Base-by-base conservation (phyloP, 305 asterid genomes). In the Fraxinus albicans region DNA sequence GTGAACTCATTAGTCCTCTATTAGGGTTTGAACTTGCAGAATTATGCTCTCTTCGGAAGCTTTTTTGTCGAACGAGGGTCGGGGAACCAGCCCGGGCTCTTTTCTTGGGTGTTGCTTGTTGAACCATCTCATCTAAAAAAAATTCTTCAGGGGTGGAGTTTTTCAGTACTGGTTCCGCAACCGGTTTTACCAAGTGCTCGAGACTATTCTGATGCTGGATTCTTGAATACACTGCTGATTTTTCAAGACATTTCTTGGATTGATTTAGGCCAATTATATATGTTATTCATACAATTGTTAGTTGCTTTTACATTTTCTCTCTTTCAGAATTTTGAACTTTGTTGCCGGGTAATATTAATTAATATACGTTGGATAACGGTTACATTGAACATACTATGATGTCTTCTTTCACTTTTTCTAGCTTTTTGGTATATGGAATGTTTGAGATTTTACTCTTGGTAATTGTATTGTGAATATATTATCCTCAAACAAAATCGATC, bases 81-180 rank as follows among this genome's bases (percentile, higher is more conserved):
- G 97, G 97, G 1, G 94, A 94, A 67, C 50, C 88, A 1, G 91
- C 84, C 8, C 97, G 93, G 1, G 89, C 83, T 73, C 95, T 79
- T 67, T 94, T 92, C 89, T 80, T 94, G 8, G 91, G 92, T 60
- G 91, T 83, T 0, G 87, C 8, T n/a, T 74, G 60, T 19, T 73
- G 63, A 73, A 65, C 75, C 76, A n/a, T 13, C 40, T 53, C 23
- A 8, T 60, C 70, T 60, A 6, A 19, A n/a, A 79, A 60, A 60
- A 19, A 82, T 79, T 88, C 88, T 29, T 75, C 84, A 34, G 38
- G n/a, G 0, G 65, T 36, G 0, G 63, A 77, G 19, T 83, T 86
- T 83, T 80, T 79, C 8, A 5, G 2, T 77, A 70, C 76, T 19
- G 55, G 69, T 25, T 35, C 8, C 8, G 5, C 40, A 35, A 35